Percentiles rank a stretch among this genome's conserved stretches.
phyloP scores from a whole-genome alignment of 2,329 filamentous ascomycete species.

The Exophiala mesophila region DNA sequence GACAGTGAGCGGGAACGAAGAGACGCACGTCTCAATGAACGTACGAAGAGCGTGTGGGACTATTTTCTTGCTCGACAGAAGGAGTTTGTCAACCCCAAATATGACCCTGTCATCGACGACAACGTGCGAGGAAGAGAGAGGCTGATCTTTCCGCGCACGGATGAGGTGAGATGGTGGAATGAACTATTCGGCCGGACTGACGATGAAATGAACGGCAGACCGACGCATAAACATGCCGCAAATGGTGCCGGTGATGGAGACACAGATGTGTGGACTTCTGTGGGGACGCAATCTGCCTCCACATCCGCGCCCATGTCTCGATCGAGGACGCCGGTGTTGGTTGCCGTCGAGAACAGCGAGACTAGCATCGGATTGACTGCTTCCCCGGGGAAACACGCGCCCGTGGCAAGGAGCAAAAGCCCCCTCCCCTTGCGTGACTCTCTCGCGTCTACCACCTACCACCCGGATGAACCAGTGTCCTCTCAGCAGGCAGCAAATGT shows the following conservation, averaged over 20 bases:
- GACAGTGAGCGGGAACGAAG: conserved; percentile 87
- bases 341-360: conserved; percentile 56
- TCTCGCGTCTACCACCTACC: conserved; percentile 1
- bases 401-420: conserved; percentile 1
- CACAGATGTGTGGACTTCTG: conserved; percentile 20
- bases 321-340: conserved; percentile 50
- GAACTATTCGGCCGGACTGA: conserved; percentile 81
- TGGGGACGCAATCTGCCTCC: conserved; percentile 12
- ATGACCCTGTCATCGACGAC: conserved; percentile 71
- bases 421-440: conserved; percentile 1
- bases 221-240: conserved; percentile 3
- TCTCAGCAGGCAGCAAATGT: not conserved
- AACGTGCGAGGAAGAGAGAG: conserved; percentile 73
- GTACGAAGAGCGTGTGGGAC: conserved; percentile 87
- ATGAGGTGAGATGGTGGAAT: conserved; percentile 89
- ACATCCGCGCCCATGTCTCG: conserved; percentile 24
- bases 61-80: conserved; percentile 79
- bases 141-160: conserved; percentile 71
- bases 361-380: conserved; percentile 47
- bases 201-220: conserved; percentile 74
- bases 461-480: conserved; percentile 3
- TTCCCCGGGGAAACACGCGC: conserved; percentile 23
- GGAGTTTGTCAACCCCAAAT: conserved; percentile 79
- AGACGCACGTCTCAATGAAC: conserved; percentile 62
- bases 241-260: conserved; percentile 17